Evolutionary conservation across 345 rosid species (phyloP).

Genomic region (Stellera chamaejasme): DNA sequence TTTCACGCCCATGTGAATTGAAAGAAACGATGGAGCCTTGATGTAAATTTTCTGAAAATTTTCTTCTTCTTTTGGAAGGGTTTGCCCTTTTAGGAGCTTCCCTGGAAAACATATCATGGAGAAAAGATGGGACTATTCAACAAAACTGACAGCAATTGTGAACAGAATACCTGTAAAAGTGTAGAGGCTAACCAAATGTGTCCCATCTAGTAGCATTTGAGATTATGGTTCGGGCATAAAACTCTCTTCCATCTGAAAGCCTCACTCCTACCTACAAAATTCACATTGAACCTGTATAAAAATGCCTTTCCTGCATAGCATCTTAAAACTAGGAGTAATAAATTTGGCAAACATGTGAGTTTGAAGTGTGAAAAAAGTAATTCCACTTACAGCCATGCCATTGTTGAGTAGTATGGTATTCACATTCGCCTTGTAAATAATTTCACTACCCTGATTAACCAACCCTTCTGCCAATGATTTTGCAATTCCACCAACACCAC

Average conservation of each 20-base stretch:
- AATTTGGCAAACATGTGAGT: slow-evolving; percentile 3
- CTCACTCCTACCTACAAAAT: slow-evolving; percentile 70
- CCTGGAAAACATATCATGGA: slow-evolving; percentile 29
- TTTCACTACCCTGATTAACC: slow-evolving; percentile 68
- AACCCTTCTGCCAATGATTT: slow-evolving; percentile 76
- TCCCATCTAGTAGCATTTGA: slow-evolving; percentile 99
- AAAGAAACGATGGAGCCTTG: slow-evolving; percentile 96
- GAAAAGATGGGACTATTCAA: background rate
- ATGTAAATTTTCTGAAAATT: slow-evolving; percentile 80
- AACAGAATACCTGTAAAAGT: slow-evolving; percentile 7
- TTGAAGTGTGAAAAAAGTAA: background rate
- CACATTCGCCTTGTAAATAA: slow-evolving; percentile 80
- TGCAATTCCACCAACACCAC: slow-evolving; percentile 95
- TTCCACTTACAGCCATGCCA: slow-evolving; percentile 74
- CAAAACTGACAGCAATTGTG: background rate
- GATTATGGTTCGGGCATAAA: slow-evolving; percentile 64
- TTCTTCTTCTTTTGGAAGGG: slow-evolving; percentile 84
- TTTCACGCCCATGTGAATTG: slow-evolving; percentile 94
- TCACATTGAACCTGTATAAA: slow-evolving; percentile 6
- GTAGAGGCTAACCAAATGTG: slow-evolving; percentile 71
- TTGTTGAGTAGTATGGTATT: slow-evolving; percentile 60
- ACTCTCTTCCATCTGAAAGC: slow-evolving; percentile 79
- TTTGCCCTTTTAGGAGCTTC: slow-evolving; percentile 76
- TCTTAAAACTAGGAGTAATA: background rate
- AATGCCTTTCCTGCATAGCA: background rate